Evolutionary conservation across 2,329 filamentous ascomycete species (phyloP).

Genomic region (Pestalotiopsis sp.): DNA sequence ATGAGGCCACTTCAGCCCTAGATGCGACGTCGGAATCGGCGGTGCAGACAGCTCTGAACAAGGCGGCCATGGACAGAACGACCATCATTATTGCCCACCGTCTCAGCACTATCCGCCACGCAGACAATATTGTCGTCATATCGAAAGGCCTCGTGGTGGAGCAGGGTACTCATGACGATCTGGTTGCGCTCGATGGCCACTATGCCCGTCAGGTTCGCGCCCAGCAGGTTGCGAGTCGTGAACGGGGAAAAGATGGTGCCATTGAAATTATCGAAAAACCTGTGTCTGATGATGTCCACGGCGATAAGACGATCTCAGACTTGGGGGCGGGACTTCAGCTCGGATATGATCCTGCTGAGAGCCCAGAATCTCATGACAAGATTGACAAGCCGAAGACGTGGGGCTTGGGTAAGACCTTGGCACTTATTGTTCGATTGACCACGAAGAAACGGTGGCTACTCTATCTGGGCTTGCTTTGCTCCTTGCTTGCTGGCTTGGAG

Average conservation of each 20-base stretch:
- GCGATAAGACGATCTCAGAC: neutral
- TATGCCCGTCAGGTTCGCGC: constrained; percentile 70
- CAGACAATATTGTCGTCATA: constrained; percentile 90
- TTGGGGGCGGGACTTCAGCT: too few relatives aligned
- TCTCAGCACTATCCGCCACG: constrained; percentile 86
- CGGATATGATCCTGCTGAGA: too few relatives aligned
- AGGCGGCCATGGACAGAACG: constrained; percentile 78
- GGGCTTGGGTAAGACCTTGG: constrained; percentile 11
- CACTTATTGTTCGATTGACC: constrained; percentile 18
- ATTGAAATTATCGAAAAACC: neutral
- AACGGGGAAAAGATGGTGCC: neutral
- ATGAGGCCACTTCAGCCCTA: constrained; percentile 76
- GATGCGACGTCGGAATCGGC: constrained; percentile 75
- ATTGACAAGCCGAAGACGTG: constrained; percentile 26
- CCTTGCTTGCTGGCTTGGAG: constrained; percentile 14
- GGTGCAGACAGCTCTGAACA: constrained; percentile 76
- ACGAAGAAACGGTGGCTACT: constrained; percentile 30
- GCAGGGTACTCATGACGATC: constrained; percentile 72
- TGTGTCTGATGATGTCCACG: neutral
- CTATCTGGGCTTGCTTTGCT: constrained; percentile 13
- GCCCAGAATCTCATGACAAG: too few relatives aligned
- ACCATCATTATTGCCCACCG: constrained; percentile 92
- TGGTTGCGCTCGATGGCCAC: constrained; percentile 67
- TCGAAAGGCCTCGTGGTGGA: constrained; percentile 84
- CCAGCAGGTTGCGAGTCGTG: neutral